These are phyloP conservation scores for Delphinella strobiligena DNA, from an alignment of 2,329 filamentous ascomycete species.

Conservation along the genomic window DNA sequence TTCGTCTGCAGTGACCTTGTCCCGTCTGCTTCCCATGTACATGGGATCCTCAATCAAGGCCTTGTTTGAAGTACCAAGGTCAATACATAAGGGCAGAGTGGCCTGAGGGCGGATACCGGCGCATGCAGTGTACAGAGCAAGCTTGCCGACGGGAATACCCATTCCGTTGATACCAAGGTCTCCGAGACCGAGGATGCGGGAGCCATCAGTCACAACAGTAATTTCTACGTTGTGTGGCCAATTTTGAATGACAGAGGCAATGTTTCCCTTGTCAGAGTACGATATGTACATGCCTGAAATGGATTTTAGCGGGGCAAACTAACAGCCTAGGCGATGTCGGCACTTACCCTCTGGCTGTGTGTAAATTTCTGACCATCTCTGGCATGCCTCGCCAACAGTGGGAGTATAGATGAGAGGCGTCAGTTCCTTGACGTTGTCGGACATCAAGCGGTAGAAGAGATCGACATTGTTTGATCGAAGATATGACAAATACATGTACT, in stretches of 20 bases:
- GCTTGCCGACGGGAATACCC: conserved; percentile 94
- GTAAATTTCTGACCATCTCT: conserved; percentile 93
- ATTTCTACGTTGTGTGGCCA: conserved; percentile 95
- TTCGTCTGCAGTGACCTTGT: conserved; percentile 64
- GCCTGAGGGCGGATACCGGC: conserved; percentile 79
- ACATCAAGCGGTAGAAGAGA: conserved; percentile 72
- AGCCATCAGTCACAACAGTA: conserved; percentile 92
- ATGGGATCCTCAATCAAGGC: conserved; percentile 63
- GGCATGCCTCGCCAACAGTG: conserved; percentile 88
- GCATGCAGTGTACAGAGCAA: conserved; percentile 87
- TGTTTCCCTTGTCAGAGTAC: conserved; percentile 83
- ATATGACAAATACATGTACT: conserved; percentile 69
- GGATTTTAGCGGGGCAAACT: background rate
- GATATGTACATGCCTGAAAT: conserved; percentile 72
- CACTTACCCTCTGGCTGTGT: conserved; percentile 71
- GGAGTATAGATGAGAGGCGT: conserved; percentile 81
- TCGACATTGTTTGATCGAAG: conserved; percentile 66
- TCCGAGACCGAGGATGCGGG: conserved; percentile 80
- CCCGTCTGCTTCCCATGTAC: conserved; percentile 80
- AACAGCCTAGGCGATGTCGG: too few relatives aligned
- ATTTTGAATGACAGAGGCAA: conserved; percentile 78
- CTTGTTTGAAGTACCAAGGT: conserved; percentile 54
- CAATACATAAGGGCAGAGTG: conserved; percentile 50
- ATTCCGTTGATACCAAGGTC: conserved; percentile 96
- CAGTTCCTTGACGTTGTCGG: conserved; percentile 62